Percentiles rank a stretch among this genome's conserved stretches.
Evolutionary conservation across 352 stramenopile genomes (phyloP).

Genomic region (Aphanomyces stellatus): DNA sequence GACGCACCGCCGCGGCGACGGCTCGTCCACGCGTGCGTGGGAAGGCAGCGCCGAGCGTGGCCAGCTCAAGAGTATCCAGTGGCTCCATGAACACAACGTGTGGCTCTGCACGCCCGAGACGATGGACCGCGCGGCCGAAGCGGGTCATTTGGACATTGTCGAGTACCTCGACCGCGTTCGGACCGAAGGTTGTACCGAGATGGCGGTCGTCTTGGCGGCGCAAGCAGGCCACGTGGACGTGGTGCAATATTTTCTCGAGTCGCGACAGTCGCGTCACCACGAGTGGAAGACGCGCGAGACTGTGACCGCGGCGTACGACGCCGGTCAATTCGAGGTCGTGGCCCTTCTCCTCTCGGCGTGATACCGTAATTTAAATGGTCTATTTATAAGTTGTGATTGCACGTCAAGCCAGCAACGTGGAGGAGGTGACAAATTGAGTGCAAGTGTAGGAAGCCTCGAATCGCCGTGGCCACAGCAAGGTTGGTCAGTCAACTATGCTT

Average conservation of each 20-base stretch:
- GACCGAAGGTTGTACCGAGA: not conserved
- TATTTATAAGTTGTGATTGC: too few species aligned
- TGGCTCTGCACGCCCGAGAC: not conserved
- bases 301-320: not conserved
- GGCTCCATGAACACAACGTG: not conserved
- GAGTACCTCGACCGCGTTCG: not conserved
- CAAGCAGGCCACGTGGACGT: not conserved
- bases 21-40: not conserved
- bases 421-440: too few species aligned
- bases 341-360: not conserved
- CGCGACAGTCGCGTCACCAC: too few species aligned
- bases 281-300: not conserved
- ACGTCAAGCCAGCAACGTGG: too few species aligned
- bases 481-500: too few species aligned
- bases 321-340: not conserved
- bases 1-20: not conserved
- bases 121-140: not conserved
- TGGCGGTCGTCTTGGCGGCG: not conserved
- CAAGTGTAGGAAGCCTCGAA: too few species aligned
- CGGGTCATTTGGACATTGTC: conserved; percentile 11
- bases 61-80: not conserved
- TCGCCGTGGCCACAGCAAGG: too few species aligned
- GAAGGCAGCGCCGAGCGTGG: not conserved
- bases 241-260: not conserved
- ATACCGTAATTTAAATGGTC: too few species aligned